Evolutionary conservation across 441 rosid species (phyloP).

Genomic region (Erodium trifolium): DNA sequence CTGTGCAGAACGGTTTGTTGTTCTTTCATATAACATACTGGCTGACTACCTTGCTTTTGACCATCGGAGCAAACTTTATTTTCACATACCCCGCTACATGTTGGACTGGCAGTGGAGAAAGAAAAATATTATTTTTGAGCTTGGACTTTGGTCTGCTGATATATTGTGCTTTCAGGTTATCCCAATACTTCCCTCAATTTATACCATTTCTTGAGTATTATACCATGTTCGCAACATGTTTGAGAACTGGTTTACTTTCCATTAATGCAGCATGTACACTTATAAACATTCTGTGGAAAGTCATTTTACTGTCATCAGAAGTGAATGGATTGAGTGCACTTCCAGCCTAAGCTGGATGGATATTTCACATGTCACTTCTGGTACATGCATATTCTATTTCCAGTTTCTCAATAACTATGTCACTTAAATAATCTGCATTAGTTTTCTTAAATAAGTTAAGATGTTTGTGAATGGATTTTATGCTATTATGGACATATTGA

Average conservation of each 20-base stretch:
- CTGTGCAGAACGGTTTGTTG: slow-evolving; percentile 57
- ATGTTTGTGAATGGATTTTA: neutral
- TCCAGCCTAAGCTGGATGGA: slow-evolving; percentile 1
- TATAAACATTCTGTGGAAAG: neutral
- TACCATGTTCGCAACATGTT: neutral
- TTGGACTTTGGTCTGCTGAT: slow-evolving; percentile 88
- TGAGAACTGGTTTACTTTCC: neutral
- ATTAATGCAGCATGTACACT: slow-evolving; percentile 1
- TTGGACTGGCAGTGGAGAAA: slow-evolving; percentile 82
- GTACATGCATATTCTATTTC: neutral
- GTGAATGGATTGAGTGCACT: neutral
- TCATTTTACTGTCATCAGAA: neutral
- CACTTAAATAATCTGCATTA: neutral
- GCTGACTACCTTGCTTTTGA: slow-evolving; percentile 82
- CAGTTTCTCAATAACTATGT: neutral
- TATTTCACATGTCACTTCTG: neutral
- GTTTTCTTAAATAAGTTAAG: neutral
- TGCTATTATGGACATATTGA: neutral
- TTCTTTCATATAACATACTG: slow-evolving; percentile 77
- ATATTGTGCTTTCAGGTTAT: slow-evolving; percentile 90
- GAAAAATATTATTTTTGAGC: slow-evolving; percentile 65
- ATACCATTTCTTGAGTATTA: neutral
- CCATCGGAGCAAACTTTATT: slow-evolving; percentile 71
- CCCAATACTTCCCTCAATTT: slow-evolving; percentile 4
- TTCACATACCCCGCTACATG: slow-evolving; percentile 63